A percentile compares a stretch with the other conserved stretches of the same genome.
These are phyloP conservation scores for Ulmus americana DNA, from an alignment of 331 rosid genomes.

Conservation along the genomic window DNA sequence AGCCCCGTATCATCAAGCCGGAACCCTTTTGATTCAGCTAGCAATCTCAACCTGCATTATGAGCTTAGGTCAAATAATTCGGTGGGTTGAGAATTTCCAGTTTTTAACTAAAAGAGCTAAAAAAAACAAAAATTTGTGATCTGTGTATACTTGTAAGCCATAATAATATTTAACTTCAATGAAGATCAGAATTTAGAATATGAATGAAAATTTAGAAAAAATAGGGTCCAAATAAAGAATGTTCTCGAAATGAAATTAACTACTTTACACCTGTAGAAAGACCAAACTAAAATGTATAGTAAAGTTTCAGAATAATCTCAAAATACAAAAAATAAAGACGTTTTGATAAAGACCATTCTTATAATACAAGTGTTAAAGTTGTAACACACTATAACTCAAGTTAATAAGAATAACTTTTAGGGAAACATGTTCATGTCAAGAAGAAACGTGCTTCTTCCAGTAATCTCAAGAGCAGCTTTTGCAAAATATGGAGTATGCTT, in stretches of 20 bases:
- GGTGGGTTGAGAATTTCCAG: neutral
- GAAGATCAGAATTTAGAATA: neutral
- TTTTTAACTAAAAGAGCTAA: neutral
- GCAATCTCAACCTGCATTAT: slow-evolving; percentile 65
- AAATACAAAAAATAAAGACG: too few relatives aligned
- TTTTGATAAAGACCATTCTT: too few relatives aligned
- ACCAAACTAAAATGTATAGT: too few relatives aligned
- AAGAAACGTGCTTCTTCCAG: neutral
- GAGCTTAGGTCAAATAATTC: slow-evolving; percentile 2
- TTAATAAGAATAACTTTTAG: too few relatives aligned
- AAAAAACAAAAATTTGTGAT: neutral
- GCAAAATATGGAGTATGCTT: neutral
- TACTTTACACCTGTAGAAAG: too few relatives aligned
- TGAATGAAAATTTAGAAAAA: neutral
- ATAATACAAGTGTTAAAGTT: too few relatives aligned
- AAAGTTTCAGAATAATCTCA: too few relatives aligned
- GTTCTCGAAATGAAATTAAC: too few relatives aligned
- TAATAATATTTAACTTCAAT: neutral
- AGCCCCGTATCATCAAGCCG: slow-evolving; percentile 85
- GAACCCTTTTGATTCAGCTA: slow-evolving; percentile 86
- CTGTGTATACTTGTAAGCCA: neutral
- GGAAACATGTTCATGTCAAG: neutral
- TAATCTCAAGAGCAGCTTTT: slow-evolving; percentile 1
- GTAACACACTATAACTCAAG: too few relatives aligned
- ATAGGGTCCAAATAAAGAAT: too few relatives aligned